Base-by-base conservation (phyloP, 768 basidiomycete species). In the Symmetrospora coprosmae region DNA sequence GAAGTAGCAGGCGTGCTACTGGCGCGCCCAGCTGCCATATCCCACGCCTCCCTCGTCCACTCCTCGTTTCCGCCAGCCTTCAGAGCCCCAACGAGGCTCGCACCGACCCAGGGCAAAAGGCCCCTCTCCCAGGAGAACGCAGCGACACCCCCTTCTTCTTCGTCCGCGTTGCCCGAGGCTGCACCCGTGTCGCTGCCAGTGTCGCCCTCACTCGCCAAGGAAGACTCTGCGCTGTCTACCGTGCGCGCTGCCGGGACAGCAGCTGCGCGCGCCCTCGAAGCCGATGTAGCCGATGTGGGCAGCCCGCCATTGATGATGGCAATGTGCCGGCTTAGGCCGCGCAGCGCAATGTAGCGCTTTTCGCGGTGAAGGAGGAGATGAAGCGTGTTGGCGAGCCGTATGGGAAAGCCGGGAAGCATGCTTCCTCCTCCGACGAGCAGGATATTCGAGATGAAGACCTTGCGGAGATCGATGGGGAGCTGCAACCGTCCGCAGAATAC, bases 341-440 rank as follows among this genome's bases (percentile, higher is more conserved):
- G 21, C 27, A 61, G 41, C 0, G 59, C 40, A 13, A 49, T 17
- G 16, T 53, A 30, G 0, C 65, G 23, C 1, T 60, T 1, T 5
- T 55, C 14, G 61, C 59, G 31, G 4, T 41, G 41, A 23, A 56
- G 30, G 25, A 89, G 76, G 6, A 79, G 78, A 2, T 80, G 80
- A 14, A 88, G 4, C 66, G 28, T 96, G 77, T 68, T 91, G 84
- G 1, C 77, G 72, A 96, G 77, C 6, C 94, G 82, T 4, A 86
- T 82, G 41, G 92, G 86, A 72, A 96, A 92, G 0, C 89, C 89
- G 0, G 91, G 88, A 8, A 97, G 73, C 82, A 87, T 87, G 2
- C 86, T 78, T 1, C 87, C 90, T 0, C 94, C 94, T 5, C 94
- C 94, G 1, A 80, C 78, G 33, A 94, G 78, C 41, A 97, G 78